Evolutionary conservation across 176 grass and related monocot species (phyloP), one percentile per base, ranked within the genome.

Genomic region (Musa beccarii): DNA sequence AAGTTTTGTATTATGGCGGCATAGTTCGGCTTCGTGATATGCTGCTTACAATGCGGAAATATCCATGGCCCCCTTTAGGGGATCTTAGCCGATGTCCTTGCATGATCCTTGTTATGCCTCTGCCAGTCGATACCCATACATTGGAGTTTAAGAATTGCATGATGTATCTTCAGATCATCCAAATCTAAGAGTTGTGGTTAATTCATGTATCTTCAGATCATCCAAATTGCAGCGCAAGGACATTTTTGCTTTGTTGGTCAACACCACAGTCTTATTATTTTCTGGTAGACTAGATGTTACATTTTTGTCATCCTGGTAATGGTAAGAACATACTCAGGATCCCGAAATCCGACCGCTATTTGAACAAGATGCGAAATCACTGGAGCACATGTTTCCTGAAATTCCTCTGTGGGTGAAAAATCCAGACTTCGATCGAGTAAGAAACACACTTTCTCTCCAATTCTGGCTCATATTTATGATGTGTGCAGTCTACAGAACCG

Each of bases 371-470:
- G 68, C 72, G 54, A 86, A 82, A 80, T 66, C 81, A 50, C 73
- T 95, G 85, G 88, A 88, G 74, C 59, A 71, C 29, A 90, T 88
- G 68, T 79, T 90, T 76, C 85, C 91, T 16, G 91, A 95, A 76
- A 90, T 95, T 81, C 91, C 91, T 49, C 61, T 86, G 74, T 94
- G 91, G 91, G 83, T 94, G 10, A 94, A 90, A 62, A 90, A 84
- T 86, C 91, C 91, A 52, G 91, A 95, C 68, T 90, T 88, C 64
- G 91, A 95, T 80, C 84, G 91, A 81, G 91, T 95, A 74, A 7
- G 80, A 78, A 43, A 49, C 19, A 63, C 73, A 34, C 29, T 24
- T 43, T 49, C 16, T 73, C 21, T 59, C n/a, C 76, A 8, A 73
- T 63, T 34, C 34, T 43, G 4, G 34, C 6, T 43, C 34, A 6